Base-by-base conservation (phyloP, 2,329 filamentous ascomycete genomes). In the Xylaria sp. region DNA sequence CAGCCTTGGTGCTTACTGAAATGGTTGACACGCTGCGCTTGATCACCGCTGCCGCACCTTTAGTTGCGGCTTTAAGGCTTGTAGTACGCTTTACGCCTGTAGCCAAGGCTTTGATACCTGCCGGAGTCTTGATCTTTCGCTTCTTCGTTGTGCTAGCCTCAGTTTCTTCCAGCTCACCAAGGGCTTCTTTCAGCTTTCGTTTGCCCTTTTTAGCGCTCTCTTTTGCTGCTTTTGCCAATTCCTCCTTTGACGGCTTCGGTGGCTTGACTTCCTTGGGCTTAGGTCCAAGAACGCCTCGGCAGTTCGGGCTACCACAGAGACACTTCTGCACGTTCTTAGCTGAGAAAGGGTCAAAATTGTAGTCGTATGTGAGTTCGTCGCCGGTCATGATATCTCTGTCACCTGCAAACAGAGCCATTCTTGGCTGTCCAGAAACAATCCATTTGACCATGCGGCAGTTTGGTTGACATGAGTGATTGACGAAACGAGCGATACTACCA, bases 361-460 rank as follows among this genome's bases (percentile, higher is more conserved):
- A 91, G 84, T 99, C 96, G 79, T 99, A 99, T 0, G 94, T 98
- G 70, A 99, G 85, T 81, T 99, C 96, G 72, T 98, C 94, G 28
- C 96, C 96, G 12, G 94, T 97, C 90, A 92, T 92, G 78, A 99
- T 95, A 15, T 94, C 94, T 57, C 87, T 86, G 75, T 97, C 92
- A 39, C 95, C 95, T 13, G 96, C 96, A 79, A 99, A 99, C 0
- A 99, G 88, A 18, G 94, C 96, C 94, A 99, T 98, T 65, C 96
- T 90, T 51, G 95, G 95, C 80, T 97, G 94, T 34, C 94, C 94
- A 58, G 91, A 91, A 64, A 99, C 96, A 70, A 94, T 95, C 94
- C 94, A 97, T 80, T 98, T 98, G 77, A 97, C 94, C 94, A 99
- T 98, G 71, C 92, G 90, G 82, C 95, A 98, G 79, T 99, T 99